Conservation (phyloP, 1,284 basidiomycete species). For the Leccinum cinnamomeum region DNA sequence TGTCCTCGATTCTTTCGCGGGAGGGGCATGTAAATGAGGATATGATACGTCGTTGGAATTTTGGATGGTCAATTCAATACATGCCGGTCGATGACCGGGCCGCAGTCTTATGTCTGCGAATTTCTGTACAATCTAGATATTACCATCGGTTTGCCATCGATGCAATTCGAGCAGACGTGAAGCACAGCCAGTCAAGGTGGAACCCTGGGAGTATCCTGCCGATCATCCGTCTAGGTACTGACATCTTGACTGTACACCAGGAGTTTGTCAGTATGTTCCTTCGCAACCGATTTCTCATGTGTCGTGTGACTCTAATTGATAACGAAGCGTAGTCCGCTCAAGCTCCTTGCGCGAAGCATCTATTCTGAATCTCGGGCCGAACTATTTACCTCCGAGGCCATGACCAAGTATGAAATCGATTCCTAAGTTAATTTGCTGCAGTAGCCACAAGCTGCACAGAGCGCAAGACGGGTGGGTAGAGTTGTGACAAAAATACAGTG, state of each 20-base stretch:
- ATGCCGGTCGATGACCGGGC: background rate
- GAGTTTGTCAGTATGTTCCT: background rate
- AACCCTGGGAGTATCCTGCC: background rate
- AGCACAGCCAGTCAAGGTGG: background rate
- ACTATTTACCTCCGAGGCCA: background rate
- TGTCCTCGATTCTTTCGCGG: background rate
- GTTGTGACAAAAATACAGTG: background rate
- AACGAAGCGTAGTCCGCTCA: background rate
- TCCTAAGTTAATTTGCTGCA: background rate
- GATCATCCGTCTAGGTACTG: background rate
- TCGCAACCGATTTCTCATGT: background rate
- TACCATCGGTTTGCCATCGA: background rate
- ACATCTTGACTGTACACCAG: background rate
- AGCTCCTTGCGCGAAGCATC: background rate
- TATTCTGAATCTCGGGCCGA: background rate
- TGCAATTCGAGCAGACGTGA: background rate
- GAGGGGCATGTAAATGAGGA: slow-evolving; percentile 10
- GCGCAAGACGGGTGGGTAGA: background rate
- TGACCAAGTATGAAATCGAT: background rate
- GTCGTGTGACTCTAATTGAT: background rate
- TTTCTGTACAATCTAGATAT: background rate
- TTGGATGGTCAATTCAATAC: slow-evolving; percentile 2
- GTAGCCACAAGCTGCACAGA: background rate
- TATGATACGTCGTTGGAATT: background rate
- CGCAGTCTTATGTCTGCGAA: background rate